Percentiles rank a stretch among this genome's conserved stretches.
Evolutionary conservation across 2,329 filamentous ascomycete genomes (phyloP).

Genomic region (Stachybotrys echinatus): DNA sequence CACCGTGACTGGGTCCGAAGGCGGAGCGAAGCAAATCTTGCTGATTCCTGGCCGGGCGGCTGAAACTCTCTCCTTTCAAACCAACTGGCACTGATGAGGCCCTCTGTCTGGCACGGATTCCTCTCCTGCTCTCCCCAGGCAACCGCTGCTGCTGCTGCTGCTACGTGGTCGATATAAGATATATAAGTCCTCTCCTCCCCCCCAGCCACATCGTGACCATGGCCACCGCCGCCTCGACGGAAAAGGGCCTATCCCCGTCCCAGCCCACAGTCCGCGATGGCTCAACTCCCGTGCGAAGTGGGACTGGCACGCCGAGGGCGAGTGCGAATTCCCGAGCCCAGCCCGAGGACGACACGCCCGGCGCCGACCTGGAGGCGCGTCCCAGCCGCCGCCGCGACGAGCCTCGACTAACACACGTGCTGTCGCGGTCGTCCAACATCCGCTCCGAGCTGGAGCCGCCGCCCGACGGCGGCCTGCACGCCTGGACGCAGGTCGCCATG

Average conservation of each 20-base stretch:
- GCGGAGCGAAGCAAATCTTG: not conserved
- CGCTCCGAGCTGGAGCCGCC: constrained; percentile 6
- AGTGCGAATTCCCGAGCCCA: not conserved
- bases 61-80: not conserved
- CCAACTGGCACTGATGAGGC: not conserved
- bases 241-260: not conserved
- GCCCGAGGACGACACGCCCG: not conserved
- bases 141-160: too few species aligned
- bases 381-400: not conserved
- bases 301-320: not conserved
- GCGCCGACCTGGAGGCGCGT: not conserved
- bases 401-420: not conserved
- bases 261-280: not conserved
- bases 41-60: not conserved
- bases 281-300: not conserved
- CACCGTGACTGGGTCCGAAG: not conserved
- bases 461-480: constrained; percentile 18
- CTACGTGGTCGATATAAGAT: not conserved
- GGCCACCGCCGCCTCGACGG: not conserved
- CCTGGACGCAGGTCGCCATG: constrained; percentile 32
- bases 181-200: not conserved
- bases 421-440: not conserved
- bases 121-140: too few species aligned
- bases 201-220: not conserved
- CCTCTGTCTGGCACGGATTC: not conserved